Evolutionary conservation across 2,329 filamentous ascomycete genomes (phyloP).

Genomic region (Beauveria medogensis): DNA sequence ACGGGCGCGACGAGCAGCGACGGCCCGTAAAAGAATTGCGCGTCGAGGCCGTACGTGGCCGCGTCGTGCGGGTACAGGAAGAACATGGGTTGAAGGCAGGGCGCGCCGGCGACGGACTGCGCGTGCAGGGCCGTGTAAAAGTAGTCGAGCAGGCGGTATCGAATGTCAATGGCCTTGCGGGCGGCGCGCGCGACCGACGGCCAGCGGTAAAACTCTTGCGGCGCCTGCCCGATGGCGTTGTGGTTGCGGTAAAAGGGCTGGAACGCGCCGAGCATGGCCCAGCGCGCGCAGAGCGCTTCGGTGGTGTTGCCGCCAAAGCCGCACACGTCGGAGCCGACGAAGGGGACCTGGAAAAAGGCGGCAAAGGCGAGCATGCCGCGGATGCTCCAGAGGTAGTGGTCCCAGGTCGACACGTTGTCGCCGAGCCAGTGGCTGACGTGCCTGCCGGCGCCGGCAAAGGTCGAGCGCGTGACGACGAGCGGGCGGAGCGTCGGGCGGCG

Average conservation of each 20-base stretch:
- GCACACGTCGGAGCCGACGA: slow-evolving; percentile 68
- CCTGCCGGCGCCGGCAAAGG: slow-evolving; percentile 62
- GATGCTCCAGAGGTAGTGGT: slow-evolving; percentile 50
- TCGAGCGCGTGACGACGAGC: slow-evolving; percentile 66
- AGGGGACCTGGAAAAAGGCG: slow-evolving; percentile 59
- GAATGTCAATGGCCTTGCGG: slow-evolving; percentile 56
- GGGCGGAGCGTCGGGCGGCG: slow-evolving; percentile 58
- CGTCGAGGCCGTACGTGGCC: slow-evolving; percentile 33
- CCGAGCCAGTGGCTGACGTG: slow-evolving; percentile 57
- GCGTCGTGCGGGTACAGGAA: slow-evolving; percentile 53
- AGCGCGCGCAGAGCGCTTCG: slow-evolving; percentile 55
- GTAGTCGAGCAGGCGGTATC: slow-evolving; percentile 67
- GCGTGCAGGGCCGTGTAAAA: slow-evolving; percentile 62
- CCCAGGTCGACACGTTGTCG: slow-evolving; percentile 39
- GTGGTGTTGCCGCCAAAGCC: slow-evolving; percentile 60
- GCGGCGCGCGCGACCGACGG: slow-evolving; percentile 51
- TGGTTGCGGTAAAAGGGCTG: slow-evolving; percentile 63
- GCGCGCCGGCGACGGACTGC: slow-evolving; percentile 53
- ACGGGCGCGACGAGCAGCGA: slow-evolving; percentile 37
- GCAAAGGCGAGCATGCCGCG: slow-evolving; percentile 52
- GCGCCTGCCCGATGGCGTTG: slow-evolving; percentile 33
- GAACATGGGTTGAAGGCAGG: slow-evolving; percentile 66
- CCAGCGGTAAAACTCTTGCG: slow-evolving; percentile 64
- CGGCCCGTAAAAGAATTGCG: slow-evolving; percentile 40
- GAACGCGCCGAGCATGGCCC: slow-evolving; percentile 59